Conservation (phyloP, 495 filamentous ascomycete species). For the Penicillium cinerascens region DNA sequence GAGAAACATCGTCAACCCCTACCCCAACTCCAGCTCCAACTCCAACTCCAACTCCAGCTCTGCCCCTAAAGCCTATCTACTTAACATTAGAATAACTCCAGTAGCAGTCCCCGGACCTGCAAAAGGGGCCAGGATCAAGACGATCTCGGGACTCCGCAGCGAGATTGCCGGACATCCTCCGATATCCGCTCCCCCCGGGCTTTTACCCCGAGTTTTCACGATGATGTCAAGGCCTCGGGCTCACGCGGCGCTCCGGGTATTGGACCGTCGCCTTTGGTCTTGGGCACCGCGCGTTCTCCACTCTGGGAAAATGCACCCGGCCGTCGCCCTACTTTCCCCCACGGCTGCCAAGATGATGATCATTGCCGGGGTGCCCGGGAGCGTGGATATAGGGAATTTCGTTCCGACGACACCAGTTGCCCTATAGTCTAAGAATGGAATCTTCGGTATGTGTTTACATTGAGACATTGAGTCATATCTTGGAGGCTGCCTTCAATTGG, state of each 20-base stretch:
- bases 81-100: not conserved
- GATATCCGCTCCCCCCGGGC: slow-evolving; percentile 11
- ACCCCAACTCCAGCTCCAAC: not conserved
- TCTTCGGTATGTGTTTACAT: too few relatives aligned
- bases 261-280: not conserved
- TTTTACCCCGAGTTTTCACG: slow-evolving; percentile 4
- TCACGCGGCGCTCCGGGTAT: not conserved
- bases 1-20: too few relatives aligned
- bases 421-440: not conserved
- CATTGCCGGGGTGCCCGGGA: too few relatives aligned
- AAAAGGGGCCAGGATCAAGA: too few relatives aligned
- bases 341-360: not conserved
- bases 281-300: not conserved
- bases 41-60: not conserved
- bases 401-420: not conserved
- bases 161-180: slow-evolving; percentile 14
- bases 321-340: not conserved
- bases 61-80: not conserved
- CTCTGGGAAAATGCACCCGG: not conserved
- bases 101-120: not conserved
- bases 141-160: slow-evolving; percentile 10
- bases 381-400: not conserved
- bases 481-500: too few relatives aligned
- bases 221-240: not conserved
- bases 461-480: too few relatives aligned